These are phyloP conservation scores for Fagopyrum homotropicum DNA, from an alignment of 148 eudicot genomes.

Conservation along the genomic window DNA sequence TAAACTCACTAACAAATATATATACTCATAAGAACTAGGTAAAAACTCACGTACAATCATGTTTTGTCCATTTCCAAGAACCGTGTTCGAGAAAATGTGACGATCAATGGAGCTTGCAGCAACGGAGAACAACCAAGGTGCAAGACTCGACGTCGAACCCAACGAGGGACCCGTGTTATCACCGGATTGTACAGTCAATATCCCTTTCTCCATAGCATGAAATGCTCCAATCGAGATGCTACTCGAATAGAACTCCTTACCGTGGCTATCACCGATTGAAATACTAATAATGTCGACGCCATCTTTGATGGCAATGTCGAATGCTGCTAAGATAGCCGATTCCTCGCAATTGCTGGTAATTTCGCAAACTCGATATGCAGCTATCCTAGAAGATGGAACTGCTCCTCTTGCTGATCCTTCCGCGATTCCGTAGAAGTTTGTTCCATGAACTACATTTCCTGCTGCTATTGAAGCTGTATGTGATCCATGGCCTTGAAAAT, in stretches of 20 bases:
- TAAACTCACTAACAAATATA: not conserved
- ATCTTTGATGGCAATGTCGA: constrained; percentile 53
- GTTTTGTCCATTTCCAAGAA: constrained; percentile 25
- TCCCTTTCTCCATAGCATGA: constrained; percentile 36
- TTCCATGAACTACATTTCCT: constrained; percentile 19
- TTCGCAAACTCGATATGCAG: constrained; percentile 40
- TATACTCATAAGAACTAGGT: not conserved
- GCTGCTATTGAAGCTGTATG: constrained; percentile 63
- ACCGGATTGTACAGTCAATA: constrained; percentile 32
- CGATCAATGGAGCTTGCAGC: constrained; percentile 33
- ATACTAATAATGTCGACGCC: constrained; percentile 51
- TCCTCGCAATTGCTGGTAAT: constrained; percentile 13
- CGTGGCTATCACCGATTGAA: constrained; percentile 19
- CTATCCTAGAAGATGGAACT: constrained; percentile 42
- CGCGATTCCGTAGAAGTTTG: constrained; percentile 35
- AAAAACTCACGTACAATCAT: not conserved
- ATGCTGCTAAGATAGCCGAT: constrained; percentile 26
- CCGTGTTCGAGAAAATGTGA: constrained; percentile 12
- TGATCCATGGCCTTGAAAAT: constrained; percentile 39
- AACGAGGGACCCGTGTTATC: constrained; percentile 15
- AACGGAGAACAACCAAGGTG: constrained; percentile 45
- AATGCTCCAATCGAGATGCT: constrained; percentile 29
- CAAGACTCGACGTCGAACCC: constrained; percentile 18
- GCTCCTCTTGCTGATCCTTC: constrained; percentile 48
- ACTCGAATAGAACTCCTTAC: not conserved